Base-by-base conservation (phyloP, 2,329 filamentous ascomycete genomes). In the Calcarisporium arbuscula region DNA sequence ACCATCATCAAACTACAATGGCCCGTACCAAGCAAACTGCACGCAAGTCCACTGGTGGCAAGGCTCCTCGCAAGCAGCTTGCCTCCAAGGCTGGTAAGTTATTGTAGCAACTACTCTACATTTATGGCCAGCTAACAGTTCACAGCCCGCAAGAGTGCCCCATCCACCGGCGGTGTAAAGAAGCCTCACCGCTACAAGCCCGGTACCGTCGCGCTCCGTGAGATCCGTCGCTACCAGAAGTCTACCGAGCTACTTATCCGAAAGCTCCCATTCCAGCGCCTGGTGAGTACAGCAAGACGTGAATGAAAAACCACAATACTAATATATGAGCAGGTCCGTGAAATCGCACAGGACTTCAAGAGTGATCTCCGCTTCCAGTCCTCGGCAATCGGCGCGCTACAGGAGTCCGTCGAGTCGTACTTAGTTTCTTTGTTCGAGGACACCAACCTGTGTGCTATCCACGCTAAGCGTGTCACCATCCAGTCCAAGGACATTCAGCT, bases 401-500 rank as follows among this genome's bases (percentile, higher is more conserved):
- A 98, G 72, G 92, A 98, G 76, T 95, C 92, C 36, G 89, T 95
- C 49, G 92, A 98, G 75, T 94, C 92, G 3, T 96, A 95, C 72
- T 84, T 98, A 56, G 89, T 96, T 67, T 94, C 89, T 28, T 82
- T 96, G 48, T 96, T 96, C 56, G 89, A 96, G 69, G 90, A 96
- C 63, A 95, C 90, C 70, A 96, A 96, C 74, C 72, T 95, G 34
- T 96, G 90, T 71, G 90, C 92, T 59, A 95, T 96, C 66, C 92
- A 96, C 71, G 90, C 92, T 69, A 96, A 96, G 81, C 88, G 92
- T 72, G 92, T 96, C 60, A 96, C 90, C 58, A 96, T 96, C 68
- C 90, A 90, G 68, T 82, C 81, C 49, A 95, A 95, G 77, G 90
- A 95, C 56, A 95, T 96, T 61, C 90, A 96, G 71, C 80, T 96